A percentile compares a stretch with the other conserved stretches of the same genome.
These are phyloP conservation scores for Linum trigynum DNA, from an alignment of 345 rosid species.

Conservation along the genomic window DNA sequence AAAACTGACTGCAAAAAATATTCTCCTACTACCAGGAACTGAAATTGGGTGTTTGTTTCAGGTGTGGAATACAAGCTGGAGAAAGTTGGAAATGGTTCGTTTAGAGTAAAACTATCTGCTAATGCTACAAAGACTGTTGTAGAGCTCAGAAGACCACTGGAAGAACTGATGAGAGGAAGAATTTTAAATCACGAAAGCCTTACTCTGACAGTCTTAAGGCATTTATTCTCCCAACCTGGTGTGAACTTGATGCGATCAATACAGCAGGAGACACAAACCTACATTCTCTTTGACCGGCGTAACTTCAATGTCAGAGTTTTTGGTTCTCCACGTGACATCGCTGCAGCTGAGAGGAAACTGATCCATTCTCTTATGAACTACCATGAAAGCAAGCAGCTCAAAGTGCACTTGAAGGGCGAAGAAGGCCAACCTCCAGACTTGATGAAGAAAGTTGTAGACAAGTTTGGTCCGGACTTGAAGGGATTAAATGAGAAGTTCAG, in stretches of 20 bases:
- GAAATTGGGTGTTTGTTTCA: slow-evolving; percentile 16
- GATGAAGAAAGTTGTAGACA: slow-evolving; percentile 63
- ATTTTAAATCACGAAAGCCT: slow-evolving; percentile 45
- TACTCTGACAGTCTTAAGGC: slow-evolving; percentile 40
- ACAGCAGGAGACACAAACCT: slow-evolving; percentile 51
- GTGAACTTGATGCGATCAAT: slow-evolving; percentile 41
- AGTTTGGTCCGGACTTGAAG: slow-evolving; percentile 64
- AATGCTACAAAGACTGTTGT: slow-evolving; percentile 68
- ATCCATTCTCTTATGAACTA: slow-evolving; percentile 42
- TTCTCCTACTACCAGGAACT: not conserved
- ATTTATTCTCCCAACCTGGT: slow-evolving; percentile 55
- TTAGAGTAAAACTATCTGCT: slow-evolving; percentile 55
- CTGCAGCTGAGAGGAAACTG: slow-evolving; percentile 47
- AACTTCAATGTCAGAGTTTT: slow-evolving; percentile 40
- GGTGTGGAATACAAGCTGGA: slow-evolving; percentile 43
- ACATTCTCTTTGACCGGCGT: slow-evolving; percentile 50
- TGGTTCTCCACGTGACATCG: slow-evolving; percentile 42
- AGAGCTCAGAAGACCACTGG: slow-evolving; percentile 66
- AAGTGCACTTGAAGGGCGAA: slow-evolving; percentile 52
- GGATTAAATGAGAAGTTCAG: slow-evolving; percentile 60
- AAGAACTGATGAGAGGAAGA: slow-evolving; percentile 69
- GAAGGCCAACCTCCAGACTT: slow-evolving; percentile 48
- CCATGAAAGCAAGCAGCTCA: slow-evolving; percentile 52
- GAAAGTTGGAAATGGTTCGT: slow-evolving; percentile 42
- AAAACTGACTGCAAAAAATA: too few relatives aligned